A percentile compares a stretch with the other conserved stretches of the same genome.
Conservation (phyloP, 2,329 filamentous ascomycete species). For the Domatiomyces catenatus region DNA sequence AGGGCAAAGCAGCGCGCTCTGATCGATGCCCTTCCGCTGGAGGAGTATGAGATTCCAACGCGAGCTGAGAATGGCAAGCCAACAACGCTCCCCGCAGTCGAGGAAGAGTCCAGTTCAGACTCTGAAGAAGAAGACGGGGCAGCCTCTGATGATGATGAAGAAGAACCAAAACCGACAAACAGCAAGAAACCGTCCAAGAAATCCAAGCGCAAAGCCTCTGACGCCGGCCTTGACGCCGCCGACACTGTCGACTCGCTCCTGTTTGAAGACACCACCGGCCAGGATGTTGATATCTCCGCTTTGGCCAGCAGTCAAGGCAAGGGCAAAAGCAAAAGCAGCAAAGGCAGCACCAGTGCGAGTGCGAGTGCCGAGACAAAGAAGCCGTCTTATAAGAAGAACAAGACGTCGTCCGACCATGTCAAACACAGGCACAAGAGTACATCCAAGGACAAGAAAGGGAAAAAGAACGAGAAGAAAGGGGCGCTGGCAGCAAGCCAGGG, state of each 20-base stretch:
- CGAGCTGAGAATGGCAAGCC: not conserved
- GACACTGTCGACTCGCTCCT: conserved; percentile 66
- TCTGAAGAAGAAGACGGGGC: conserved; percentile 38
- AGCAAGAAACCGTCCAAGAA: not conserved
- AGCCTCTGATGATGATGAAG: conserved; percentile 27
- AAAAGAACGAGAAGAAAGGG: conserved; percentile 5
- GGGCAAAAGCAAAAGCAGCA: conserved; percentile 27
- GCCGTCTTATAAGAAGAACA: not conserved
- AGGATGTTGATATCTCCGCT: conserved; percentile 22
- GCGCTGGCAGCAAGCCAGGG: not conserved
- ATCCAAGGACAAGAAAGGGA: conserved; percentile 16
- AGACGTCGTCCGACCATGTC: not conserved
- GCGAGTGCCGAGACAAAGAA: conserved; percentile 3
- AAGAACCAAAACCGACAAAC: not conserved
- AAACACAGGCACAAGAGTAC: not conserved
- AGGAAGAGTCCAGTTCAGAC: conserved; percentile 19
- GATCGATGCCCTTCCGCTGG: conserved; percentile 78
- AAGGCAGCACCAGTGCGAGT: conserved; percentile 6
- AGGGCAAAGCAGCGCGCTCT: conserved; percentile 70
- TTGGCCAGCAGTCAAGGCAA: conserved; percentile 20
- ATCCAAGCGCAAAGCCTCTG: conserved; percentile 56
- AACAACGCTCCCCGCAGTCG: not conserved
- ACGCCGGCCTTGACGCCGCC: conserved; percentile 34
- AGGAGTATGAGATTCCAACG: conserved; percentile 41
- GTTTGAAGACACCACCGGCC: conserved; percentile 43